A percentile compares a stretch with the other conserved stretches of the same genome.
Conservation (phyloP, 257 asterid species). For the Handroanthus guayacan region DNA sequence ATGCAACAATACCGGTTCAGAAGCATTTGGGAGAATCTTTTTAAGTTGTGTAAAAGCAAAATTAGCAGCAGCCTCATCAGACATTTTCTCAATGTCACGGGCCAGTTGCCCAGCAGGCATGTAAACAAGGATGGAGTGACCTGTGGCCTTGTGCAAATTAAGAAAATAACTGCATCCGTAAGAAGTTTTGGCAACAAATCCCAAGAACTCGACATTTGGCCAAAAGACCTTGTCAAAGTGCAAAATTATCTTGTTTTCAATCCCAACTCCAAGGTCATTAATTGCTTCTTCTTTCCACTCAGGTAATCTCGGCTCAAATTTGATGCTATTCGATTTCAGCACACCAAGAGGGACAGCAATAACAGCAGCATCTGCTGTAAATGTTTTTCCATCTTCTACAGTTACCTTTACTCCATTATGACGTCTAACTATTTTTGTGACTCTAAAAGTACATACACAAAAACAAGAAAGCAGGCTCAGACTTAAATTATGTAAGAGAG, state of each 20-base stretch:
- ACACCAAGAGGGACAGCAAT: slow-evolving; percentile 92
- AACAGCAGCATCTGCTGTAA: slow-evolving; percentile 94
- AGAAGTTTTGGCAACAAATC: slow-evolving; percentile 87
- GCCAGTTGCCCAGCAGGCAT: slow-evolving; percentile 98
- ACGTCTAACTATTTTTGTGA: slow-evolving; percentile 74
- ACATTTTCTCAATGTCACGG: slow-evolving; percentile 85
- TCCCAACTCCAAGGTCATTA: slow-evolving; percentile 83
- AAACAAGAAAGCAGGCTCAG: slow-evolving; percentile 26
- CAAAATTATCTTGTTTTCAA: slow-evolving; percentile 93
- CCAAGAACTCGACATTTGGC: slow-evolving; percentile 98
- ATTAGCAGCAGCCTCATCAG: slow-evolving; percentile 88
- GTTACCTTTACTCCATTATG: slow-evolving; percentile 84
- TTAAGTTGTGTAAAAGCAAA: slow-evolving; percentile 81
- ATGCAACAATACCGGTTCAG: slow-evolving; percentile 68
- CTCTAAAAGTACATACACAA: slow-evolving; percentile 51
- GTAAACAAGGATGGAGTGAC: slow-evolving; percentile 89
- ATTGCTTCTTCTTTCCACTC: slow-evolving; percentile 97
- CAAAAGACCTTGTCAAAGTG: slow-evolving; percentile 85
- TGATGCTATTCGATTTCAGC: slow-evolving; percentile 69
- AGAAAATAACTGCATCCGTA: slow-evolving; percentile 93
- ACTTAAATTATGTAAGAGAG: neutral
- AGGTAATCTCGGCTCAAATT: slow-evolving; percentile 90
- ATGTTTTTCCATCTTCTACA: slow-evolving; percentile 82
- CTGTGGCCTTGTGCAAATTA: slow-evolving; percentile 96
- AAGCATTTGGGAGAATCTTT: slow-evolving; percentile 84